Evolutionary conservation across 805 yeast species (phyloP), one percentile per base, ranked within the genome.

Genomic region (Schizosaccharomyces cryophilus): DNA sequence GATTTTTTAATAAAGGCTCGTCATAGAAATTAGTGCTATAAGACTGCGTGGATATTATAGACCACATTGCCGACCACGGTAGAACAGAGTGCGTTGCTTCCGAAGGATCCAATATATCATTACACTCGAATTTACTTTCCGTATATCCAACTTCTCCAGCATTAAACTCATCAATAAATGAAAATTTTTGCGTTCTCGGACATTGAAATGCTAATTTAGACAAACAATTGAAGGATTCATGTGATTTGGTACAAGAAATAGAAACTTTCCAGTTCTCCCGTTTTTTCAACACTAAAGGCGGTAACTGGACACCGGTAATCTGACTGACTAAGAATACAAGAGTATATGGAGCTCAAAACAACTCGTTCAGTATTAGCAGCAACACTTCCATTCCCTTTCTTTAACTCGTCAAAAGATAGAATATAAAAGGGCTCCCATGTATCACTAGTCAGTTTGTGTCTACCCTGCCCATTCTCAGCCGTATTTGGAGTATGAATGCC

Each of bases 31-130:
- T 51, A 9, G 56, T 51, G 21, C 38, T 21, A 29, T 5, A 21
- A 29, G 56, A 51, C 4, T 51, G 56, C 1, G 56, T 51, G 38
- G 56, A 24, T 19, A 51, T 51, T 11, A 51, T 51, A 11, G 56
- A 51, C 56, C 56, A 51, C 56, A 51, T 29, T 21, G 56, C 56
- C 7, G 56, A 51, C 56, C 56, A 51, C 3, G 56, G 56, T 19
- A 51, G 56, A 45, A 45, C 51, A 13, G 51, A 45, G 13, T 45
- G 51, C 4, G 51, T 45, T n/a, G 51, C 51, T 9, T 17, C 17
- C 17, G 51, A 5, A 5, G 51, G 51, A 45, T 45, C 17, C 9
- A 19, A 11, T n/a, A 7, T n/a, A 21, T 51, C 35, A 1, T 17
- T 17, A 13, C 9, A 51, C 26, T 51, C 29, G 6, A 21, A 21